A percentile compares a stretch with the other conserved stretches of the same genome.
These are phyloP conservation scores for Eimeria acervulina DNA, from an alignment of 169 alveolate species.

Conservation along the genomic window DNA sequence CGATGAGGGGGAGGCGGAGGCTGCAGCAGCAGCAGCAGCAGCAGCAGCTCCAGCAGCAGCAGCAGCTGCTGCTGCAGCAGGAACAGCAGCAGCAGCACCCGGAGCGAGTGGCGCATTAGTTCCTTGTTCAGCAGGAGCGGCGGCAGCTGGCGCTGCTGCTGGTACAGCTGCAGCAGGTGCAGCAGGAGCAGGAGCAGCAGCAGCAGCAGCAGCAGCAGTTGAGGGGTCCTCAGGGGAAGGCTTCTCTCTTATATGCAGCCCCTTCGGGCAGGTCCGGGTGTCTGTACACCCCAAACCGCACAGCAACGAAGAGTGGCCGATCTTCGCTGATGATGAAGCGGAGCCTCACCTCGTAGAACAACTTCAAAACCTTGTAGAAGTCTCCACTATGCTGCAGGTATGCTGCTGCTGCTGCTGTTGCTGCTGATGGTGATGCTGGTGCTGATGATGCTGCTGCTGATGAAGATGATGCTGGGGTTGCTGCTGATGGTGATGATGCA, in stretches of 20 bases:
- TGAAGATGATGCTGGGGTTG: neutral
- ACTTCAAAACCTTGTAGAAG: slow-evolving; percentile 67
- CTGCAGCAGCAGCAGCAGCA: slow-evolving; percentile 42
- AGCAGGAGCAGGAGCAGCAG: slow-evolving; percentile 43
- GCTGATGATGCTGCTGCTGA: neutral
- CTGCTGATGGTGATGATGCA: neutral
- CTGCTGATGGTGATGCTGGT: slow-evolving; percentile 7
- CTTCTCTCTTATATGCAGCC: slow-evolving; percentile 42
- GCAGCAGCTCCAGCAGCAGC: slow-evolving; percentile 27
- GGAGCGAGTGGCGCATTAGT: neutral
- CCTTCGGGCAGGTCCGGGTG: slow-evolving; percentile 81
- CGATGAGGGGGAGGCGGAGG: slow-evolving; percentile 39
- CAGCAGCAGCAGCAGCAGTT: neutral
- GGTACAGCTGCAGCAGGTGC: slow-evolving; percentile 6
- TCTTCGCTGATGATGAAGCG: slow-evolving; percentile 82
- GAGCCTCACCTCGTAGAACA: slow-evolving; percentile 76
- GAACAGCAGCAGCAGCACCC: neutral
- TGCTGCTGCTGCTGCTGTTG: slow-evolving; percentile 45
- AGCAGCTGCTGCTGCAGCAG: slow-evolving; percentile 24
- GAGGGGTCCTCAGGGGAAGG: neutral
- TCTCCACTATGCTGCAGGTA: slow-evolving; percentile 81
- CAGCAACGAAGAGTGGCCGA: slow-evolving; percentile 77
- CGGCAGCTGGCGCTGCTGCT: neutral
- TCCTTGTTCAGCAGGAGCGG: neutral
- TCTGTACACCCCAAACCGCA: slow-evolving; percentile 26